Evolutionary conservation across 805 yeast genomes (phyloP), one percentile per base, ranked within the genome.

Genomic region (Candida maesae): DNA sequence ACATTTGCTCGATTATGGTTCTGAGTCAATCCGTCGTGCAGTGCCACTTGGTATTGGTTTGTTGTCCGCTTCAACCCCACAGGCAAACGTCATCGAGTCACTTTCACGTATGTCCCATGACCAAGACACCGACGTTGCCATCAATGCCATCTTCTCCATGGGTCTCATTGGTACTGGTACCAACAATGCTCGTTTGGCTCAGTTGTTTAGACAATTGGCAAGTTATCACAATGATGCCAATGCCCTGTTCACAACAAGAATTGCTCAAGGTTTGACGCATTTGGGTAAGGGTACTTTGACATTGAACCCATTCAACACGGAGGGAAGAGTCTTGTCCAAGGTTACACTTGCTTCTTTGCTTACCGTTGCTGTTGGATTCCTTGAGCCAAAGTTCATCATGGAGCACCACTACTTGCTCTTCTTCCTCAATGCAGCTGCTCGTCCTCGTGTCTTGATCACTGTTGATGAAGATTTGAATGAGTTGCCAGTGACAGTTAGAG

Each of bases 131-230:
- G 95, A 87, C 58, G 96, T 93, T 41, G 96, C 98, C 6, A 82
- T 83, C 61, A 93, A 90, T 60, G 89, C 99, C 16, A 89, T 93
- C 49, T 91, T 87, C 57, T 81, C 96, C 33, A 90, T 93, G 98
- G 99, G 99, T 41, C 68, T 93, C 48, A 95, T 91, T 53, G 99
- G 99, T 61, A 93, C 98, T 16, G 99, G 99, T 66, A 93, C 99
- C 21, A 91, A 93, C 66, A 93, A 93, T 61, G 99, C 99, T 7
- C 84, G 99, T 68, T 73, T 93, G 50, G 98, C 98, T 4, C 99
- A 93, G 68, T 73, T 93, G 49, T 74, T 93, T 58, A 79, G 99
- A 64, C 98, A 93, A 65, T 74, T 93, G 54, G 98, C 99, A 1
- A 80, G 87, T 40, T 93, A 93, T 64, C 95, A 93, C 63, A 85